phyloP scores from a whole-genome alignment of 2,329 filamentous ascomycete species.

The Fusarium pseudograminearum region DNA sequence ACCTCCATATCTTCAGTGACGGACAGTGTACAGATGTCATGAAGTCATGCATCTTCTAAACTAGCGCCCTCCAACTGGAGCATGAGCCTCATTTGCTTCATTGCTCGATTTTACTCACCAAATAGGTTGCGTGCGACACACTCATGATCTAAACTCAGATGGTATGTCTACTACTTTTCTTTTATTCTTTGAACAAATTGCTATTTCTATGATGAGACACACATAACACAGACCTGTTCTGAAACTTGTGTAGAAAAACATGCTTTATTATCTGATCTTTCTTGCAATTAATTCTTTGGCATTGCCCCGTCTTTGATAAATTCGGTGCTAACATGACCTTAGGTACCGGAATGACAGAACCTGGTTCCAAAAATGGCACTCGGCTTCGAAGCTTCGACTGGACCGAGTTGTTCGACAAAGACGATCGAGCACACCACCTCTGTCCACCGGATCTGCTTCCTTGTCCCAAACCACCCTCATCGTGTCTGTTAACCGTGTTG shows the following conservation, averaged over 20 bases:
- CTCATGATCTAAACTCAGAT: not conserved
- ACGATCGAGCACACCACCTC: constrained; percentile 21
- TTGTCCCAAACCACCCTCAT: constrained; percentile 11
- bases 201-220: constrained; percentile 48
- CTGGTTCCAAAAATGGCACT: constrained; percentile 28
- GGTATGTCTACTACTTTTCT: constrained; percentile 23
- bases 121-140: not conserved
- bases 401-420: constrained; percentile 28
- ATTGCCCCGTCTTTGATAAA: constrained; percentile 11
- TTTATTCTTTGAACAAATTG: not conserved
- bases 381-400: constrained; percentile 16
- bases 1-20: no score
- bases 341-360: constrained; percentile 15
- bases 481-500: constrained; percentile 15
- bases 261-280: constrained; percentile 44
- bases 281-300: constrained; percentile 8
- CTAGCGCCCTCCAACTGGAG: not conserved
- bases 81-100: not conserved
- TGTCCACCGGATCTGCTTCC: not conserved
- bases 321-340: constrained; percentile 30
- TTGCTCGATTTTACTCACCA: constrained; percentile 8
- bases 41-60: not conserved
- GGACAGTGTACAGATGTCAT: not conserved
- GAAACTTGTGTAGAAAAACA: constrained; percentile 50
- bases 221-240: constrained; percentile 54